phyloP scores from a whole-genome alignment of 306 rosid genomes.

The Cicer judaicum region DNA sequence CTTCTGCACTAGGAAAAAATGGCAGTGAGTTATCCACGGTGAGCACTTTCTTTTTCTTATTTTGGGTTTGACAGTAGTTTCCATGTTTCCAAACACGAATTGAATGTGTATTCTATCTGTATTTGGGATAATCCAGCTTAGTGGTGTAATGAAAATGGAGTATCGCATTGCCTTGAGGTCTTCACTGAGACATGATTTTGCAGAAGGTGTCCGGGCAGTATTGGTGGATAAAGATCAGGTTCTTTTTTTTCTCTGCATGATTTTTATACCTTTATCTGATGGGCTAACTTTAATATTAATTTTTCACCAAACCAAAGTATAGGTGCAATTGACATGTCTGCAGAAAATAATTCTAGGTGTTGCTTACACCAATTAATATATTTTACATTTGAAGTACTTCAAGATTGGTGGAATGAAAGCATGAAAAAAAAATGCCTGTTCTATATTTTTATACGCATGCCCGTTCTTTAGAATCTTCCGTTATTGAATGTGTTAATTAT shows the following conservation, averaged over 20 bases:
- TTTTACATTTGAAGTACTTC: neutral
- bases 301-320: constrained; percentile 4
- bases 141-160: constrained; percentile 86
- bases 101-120: constrained; percentile 25
- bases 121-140: constrained; percentile 60
- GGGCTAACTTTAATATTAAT: constrained; percentile 20
- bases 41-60: constrained; percentile 42
- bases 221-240: constrained; percentile 99
- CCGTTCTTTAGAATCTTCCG: neutral
- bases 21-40: constrained; percentile 71
- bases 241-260: constrained; percentile 25
- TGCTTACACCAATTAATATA: neutral
- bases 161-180: constrained; percentile 89
- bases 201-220: constrained; percentile 96
- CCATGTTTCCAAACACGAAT: neutral
- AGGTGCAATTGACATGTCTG: constrained; percentile 24
- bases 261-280: constrained; percentile 19
- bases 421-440: neutral
- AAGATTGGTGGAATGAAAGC: constrained; percentile 24
- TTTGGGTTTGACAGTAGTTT: neutral
- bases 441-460: neutral
- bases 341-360: constrained; percentile 15
- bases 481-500: neutral
- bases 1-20: constrained; percentile 66
- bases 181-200: constrained; percentile 79